Base-by-base conservation (phyloP, 139 green algal species). In the Picocystis salinarum region DNA sequence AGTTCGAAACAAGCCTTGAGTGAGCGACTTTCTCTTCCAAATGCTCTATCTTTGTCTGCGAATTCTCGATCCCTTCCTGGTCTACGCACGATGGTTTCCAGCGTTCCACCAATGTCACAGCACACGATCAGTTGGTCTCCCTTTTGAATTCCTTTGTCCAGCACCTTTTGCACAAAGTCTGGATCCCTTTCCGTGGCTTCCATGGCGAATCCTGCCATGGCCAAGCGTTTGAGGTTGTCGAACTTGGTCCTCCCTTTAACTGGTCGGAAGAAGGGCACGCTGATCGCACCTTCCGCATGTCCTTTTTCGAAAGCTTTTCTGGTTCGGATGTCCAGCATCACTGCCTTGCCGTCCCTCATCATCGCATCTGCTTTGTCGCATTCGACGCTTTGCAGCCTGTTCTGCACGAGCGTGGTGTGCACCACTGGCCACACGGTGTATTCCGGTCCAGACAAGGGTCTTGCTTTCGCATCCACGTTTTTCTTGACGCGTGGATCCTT, bases 1-100 rank as follows among this genome's bases (percentile, higher is more conserved):
- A 60, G 52, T 52, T 85, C 71, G 40, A 79, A 77, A 30, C 61
- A 73, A 4, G 69, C 76, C 53, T 88, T 88, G 33, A 88, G 64
- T 11, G 57, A 71, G 30, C 76, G 58, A 5, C 55, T 64, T 58
- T 88, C 76, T 2, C 73, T 44, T 5, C 76, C 75, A 59, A 86
- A 87, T 0, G 42, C 29, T 12, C 75, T 46, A 28, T 87, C 76
- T 9, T 53, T 27, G 17, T 64, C 53, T 33, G 61, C 59, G 15
- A 48, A 52, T 19, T 20, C 20, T 31, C 66, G 66, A 15, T 13
- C 15, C 13, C 31, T 13, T 13, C 31, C 31, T 13, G 31, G 31
- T 15, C 31, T 13, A 20, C 45, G 19, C 24, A 75, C 44, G 34
- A 72, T 28, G 0, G 62, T 72, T 23, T 76, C 69, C 19, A 77